Evolutionary conservation across 2,329 filamentous ascomycete species (phyloP).

Genomic region (Corynespora cassiicola): DNA sequence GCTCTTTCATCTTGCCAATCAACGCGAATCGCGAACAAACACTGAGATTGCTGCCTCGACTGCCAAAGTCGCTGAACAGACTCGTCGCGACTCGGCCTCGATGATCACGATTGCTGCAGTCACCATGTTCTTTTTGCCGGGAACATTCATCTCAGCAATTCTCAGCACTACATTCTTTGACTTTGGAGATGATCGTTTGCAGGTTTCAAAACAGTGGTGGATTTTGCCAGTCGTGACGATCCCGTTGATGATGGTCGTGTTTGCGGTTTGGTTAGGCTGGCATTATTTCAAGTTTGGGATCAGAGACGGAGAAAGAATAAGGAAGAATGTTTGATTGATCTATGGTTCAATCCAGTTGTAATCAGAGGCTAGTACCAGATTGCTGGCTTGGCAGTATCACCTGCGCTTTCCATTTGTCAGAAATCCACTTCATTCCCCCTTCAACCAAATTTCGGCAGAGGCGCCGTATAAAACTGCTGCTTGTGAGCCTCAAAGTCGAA

Average conservation of each 20-base stretch:
- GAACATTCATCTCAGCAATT: slow-evolving; percentile 29
- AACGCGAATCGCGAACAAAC: slow-evolving; percentile 19
- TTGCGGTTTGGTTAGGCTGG: slow-evolving; percentile 21
- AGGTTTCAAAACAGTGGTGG: slow-evolving; percentile 20
- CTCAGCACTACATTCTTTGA: slow-evolving; percentile 26
- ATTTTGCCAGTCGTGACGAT: slow-evolving; percentile 20
- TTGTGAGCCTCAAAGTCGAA: slow-evolving; percentile 23
- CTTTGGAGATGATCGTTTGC: slow-evolving; percentile 13
- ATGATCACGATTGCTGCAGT: slow-evolving; percentile 35
- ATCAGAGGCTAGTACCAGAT: no score
- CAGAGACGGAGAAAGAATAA: no score
- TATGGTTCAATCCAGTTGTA: no score
- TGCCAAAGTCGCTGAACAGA: slow-evolving; percentile 25
- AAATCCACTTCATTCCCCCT: no score
- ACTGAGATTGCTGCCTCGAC: slow-evolving; percentile 24
- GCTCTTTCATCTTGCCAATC: slow-evolving; percentile 29
- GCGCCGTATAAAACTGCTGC: slow-evolving; percentile 13
- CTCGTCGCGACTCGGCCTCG: slow-evolving; percentile 29
- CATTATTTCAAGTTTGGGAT: no score
- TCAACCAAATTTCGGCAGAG: slow-evolving; percentile 5
- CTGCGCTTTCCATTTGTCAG: no score
- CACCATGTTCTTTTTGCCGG: slow-evolving; percentile 31
- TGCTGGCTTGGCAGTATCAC: no score
- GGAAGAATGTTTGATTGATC: no score
- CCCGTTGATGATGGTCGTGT: slow-evolving; percentile 17